A percentile compares a stretch with the other conserved stretches of the same genome.
phyloP scores from a whole-genome alignment of 257 asterid genomes.

The Primulina eburnea region DNA sequence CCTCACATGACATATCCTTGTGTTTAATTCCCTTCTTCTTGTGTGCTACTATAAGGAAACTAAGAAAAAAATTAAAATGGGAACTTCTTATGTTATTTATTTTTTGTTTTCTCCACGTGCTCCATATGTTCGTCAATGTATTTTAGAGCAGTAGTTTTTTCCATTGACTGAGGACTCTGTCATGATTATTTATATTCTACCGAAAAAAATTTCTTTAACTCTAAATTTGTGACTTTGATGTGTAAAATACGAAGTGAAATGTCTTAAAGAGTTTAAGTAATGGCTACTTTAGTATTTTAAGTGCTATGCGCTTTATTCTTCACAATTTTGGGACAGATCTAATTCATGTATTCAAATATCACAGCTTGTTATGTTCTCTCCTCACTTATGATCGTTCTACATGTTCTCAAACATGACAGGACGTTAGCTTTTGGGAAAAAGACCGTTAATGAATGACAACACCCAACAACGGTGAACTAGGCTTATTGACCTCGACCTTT shows the following conservation, averaged over 20 bases:
- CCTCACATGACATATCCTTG: constrained; percentile 52
- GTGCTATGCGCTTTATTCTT: not conserved
- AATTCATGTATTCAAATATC: not conserved
- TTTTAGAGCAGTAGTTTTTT: not conserved
- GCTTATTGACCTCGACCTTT: too few species aligned
- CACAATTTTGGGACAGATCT: not conserved
- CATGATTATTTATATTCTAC: not conserved
- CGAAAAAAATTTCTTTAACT: not conserved
- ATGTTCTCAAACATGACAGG: too few species aligned
- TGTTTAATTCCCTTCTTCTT: constrained; percentile 95
- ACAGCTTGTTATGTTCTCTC: constrained; percentile 4
- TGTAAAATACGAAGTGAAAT: not conserved
- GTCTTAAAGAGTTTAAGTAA: not conserved
- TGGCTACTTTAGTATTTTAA: not conserved
- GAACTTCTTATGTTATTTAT: not conserved
- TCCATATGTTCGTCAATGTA: not conserved
- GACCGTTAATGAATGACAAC: too few species aligned
- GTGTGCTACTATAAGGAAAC: constrained; percentile 86
- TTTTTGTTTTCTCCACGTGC: constrained; percentile 17
- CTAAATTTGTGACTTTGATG: not conserved
- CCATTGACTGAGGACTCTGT: constrained; percentile 2
- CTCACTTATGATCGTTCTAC: not conserved
- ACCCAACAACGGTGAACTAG: too few species aligned
- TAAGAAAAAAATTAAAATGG: constrained; percentile 4
- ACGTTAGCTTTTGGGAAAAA: too few species aligned